These are phyloP conservation scores for Arthrocladium fulminans DNA, from an alignment of 2,329 filamentous ascomycete species.

Conservation along the genomic window DNA sequence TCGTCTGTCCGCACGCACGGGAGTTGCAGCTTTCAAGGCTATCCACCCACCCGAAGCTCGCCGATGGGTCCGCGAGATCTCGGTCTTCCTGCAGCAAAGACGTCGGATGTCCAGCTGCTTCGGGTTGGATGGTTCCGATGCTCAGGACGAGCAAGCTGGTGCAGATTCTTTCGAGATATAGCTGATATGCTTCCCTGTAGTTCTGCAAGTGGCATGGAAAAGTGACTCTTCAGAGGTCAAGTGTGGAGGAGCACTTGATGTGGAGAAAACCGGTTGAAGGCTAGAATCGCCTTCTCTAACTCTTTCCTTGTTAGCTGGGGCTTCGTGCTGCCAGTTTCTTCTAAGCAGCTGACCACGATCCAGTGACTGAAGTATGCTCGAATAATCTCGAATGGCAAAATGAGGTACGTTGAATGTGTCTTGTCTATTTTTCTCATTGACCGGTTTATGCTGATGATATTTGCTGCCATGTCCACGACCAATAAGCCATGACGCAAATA, in stretches of 20 bases:
- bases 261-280: not conserved
- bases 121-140: not conserved
- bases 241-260: not conserved
- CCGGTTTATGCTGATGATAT: no score
- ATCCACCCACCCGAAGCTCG: slow-evolving; percentile 9
- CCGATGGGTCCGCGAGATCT: slow-evolving; percentile 1
- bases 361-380: no score
- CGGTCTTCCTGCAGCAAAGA: slow-evolving; percentile 1
- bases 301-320: no score
- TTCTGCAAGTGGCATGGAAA: not conserved
- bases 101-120: not conserved
- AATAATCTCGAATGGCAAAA: no score
- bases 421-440: no score
- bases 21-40: slow-evolving; percentile 5
- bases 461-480: no score
- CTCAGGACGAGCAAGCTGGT: not conserved
- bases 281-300: not conserved
- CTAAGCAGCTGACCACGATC: no score
- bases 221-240: slow-evolving; percentile 4
- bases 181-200: not conserved
- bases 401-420: no score
- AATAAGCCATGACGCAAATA: no score
- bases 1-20: slow-evolving; percentile 6
- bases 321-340: no score
- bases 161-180: not conserved